phyloP scores from a whole-genome alignment of 129 eudicot species.

The Flaveria brownii region DNA sequence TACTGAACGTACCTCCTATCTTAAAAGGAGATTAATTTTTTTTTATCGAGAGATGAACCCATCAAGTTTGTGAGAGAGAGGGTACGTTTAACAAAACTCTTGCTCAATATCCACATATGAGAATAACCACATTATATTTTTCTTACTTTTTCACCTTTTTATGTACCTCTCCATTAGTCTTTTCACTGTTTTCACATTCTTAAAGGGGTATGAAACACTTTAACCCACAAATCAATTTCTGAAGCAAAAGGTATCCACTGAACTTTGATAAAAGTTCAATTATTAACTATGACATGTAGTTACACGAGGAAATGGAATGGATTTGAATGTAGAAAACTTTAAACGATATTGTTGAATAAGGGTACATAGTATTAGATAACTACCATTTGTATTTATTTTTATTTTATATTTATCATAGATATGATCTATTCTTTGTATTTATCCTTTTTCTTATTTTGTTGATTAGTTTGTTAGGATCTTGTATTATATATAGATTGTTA shows the following conservation, averaged over 20 bases:
- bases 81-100: not conserved
- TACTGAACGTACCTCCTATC: no score
- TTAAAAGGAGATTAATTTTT: no score
- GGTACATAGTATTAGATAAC: not conserved
- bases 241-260: not conserved
- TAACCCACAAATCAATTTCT: not conserved
- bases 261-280: not conserved
- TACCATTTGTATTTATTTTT: no score
- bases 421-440: no score
- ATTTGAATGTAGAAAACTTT: not conserved
- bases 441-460: no score
- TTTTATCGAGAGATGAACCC: no score
- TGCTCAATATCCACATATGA: conserved; percentile 15
- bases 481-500: no score
- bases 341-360: not conserved
- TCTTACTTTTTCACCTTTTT: not conserved
- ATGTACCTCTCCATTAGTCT: conserved; percentile 17
- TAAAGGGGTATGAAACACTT: not conserved
- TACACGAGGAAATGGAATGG: not conserved
- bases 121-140: conserved; percentile 7
- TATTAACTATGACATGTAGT: not conserved
- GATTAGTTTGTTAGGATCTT: no score
- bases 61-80: no score
- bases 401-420: no score
- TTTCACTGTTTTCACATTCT: conserved; percentile 18